phyloP scores from a whole-genome alignment of 179 eudicot species.

The Nepenthes alata region DNA sequence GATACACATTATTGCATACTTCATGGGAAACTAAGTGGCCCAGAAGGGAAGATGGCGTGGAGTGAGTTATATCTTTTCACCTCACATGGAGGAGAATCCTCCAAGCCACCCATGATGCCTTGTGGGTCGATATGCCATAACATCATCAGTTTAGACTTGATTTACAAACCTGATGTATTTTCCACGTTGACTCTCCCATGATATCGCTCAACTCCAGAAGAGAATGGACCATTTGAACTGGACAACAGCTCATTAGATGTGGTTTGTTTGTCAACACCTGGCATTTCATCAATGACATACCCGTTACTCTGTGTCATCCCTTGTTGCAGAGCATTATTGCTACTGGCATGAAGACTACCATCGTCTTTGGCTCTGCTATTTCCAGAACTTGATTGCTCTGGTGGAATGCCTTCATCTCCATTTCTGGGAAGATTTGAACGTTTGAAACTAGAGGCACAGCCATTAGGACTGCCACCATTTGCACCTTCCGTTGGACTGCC shows the following conservation, averaged over 20 bases:
- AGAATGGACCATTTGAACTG: constrained; percentile 18
- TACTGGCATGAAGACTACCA: constrained; percentile 19
- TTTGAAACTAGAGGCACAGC: constrained; percentile 28
- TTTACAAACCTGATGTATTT: constrained; percentile 27
- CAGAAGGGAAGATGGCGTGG: too few relatives aligned
- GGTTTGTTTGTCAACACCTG: constrained; percentile 15
- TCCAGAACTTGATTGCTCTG: constrained; percentile 29
- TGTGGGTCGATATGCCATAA: too few relatives aligned
- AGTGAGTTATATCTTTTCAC: too few relatives aligned
- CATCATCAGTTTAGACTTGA: neutral
- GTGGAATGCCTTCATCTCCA: constrained; percentile 26
- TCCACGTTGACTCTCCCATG: constrained; percentile 25
- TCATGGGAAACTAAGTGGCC: too few relatives aligned
- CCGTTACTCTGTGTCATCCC: constrained; percentile 23
- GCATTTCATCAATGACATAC: constrained; percentile 17
- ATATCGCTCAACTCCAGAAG: constrained; percentile 29
- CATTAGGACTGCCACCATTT: constrained; percentile 30
- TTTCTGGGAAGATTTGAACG: constrained; percentile 30
- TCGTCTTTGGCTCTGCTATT: constrained; percentile 36
- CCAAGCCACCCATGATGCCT: too few relatives aligned
- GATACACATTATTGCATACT: too few relatives aligned
- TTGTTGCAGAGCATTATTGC: constrained; percentile 14
- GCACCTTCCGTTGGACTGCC: constrained; percentile 9
- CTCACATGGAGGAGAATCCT: too few relatives aligned
- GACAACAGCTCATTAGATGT: constrained; percentile 19